phyloP scores from a whole-genome alignment of 306 rosid species.

The Glycine latifolia region DNA sequence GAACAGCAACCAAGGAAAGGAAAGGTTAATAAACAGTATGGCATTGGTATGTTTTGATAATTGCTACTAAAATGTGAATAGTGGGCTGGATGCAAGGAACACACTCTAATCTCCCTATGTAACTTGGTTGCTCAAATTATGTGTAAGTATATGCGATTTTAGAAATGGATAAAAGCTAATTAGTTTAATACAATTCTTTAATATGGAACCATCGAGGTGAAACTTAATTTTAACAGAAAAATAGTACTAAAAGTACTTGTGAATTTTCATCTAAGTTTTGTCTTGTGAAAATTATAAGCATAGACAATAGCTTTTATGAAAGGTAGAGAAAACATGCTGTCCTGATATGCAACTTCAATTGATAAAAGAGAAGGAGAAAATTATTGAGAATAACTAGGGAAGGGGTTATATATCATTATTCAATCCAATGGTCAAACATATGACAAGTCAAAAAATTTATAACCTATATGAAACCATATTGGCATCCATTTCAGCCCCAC shows the following conservation, averaged over 20 bases:
- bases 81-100: background rate
- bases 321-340: conserved; percentile 5
- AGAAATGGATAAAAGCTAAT: background rate
- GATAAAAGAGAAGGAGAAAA: conserved; percentile 1
- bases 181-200: background rate
- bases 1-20: background rate
- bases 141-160: too few relatives aligned
- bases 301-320: background rate
- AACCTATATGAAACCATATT: conserved; percentile 62
- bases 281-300: background rate
- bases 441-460: conserved; percentile 38
- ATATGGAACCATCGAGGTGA: background rate
- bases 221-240: background rate
- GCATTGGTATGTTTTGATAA: conserved; percentile 1
- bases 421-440: conserved; percentile 29
- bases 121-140: background rate
- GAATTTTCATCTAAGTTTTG: background rate
- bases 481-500: conserved; percentile 67
- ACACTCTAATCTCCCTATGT: background rate
- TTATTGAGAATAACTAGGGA: conserved; percentile 27
- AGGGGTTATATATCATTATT: conserved; percentile 27
- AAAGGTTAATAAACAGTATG: background rate
- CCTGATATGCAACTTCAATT: conserved; percentile 15
- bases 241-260: background rate
- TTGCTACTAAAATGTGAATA: background rate